Evolutionary conservation across 2,329 filamentous ascomycete genomes (phyloP).

Genomic region (Neofusicoccum sp.): DNA sequence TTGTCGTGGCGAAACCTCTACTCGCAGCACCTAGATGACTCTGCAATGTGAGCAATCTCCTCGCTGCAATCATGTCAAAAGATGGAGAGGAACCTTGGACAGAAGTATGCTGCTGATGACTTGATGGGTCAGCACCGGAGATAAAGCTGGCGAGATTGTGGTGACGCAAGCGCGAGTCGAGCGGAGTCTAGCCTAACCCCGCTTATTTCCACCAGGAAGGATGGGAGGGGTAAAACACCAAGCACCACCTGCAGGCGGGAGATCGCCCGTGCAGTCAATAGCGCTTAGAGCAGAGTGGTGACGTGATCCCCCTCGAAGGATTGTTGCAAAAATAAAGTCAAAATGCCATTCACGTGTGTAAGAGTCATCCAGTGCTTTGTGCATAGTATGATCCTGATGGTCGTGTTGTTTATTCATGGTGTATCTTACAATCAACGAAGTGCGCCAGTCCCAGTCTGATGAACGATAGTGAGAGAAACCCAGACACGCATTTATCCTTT

Average conservation of each 20-base stretch:
- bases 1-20: background rate
- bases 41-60: conserved; percentile 11
- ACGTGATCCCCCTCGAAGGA: background rate
- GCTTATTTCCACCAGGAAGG: background rate
- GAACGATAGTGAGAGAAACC: background rate
- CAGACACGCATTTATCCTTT: background rate
- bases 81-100: background rate
- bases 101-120: background rate
- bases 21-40: background rate
- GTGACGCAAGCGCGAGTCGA: conserved; percentile 1
- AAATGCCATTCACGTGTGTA: background rate
- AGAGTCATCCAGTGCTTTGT: no score
- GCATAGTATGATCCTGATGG: background rate
- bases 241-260: conserved; percentile 12
- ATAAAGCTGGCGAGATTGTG: background rate
- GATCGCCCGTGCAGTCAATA: conserved; percentile 7
- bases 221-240: background rate
- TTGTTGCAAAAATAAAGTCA: background rate
- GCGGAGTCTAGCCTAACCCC: background rate
- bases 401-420: background rate
- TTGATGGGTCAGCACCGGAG: background rate
- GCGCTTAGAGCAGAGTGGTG: background rate
- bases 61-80: background rate
- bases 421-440: background rate
- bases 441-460: background rate